phyloP scores from a whole-genome alignment of 2,329 filamentous ascomycete species.

The Ceratocystis lukuohia region DNA sequence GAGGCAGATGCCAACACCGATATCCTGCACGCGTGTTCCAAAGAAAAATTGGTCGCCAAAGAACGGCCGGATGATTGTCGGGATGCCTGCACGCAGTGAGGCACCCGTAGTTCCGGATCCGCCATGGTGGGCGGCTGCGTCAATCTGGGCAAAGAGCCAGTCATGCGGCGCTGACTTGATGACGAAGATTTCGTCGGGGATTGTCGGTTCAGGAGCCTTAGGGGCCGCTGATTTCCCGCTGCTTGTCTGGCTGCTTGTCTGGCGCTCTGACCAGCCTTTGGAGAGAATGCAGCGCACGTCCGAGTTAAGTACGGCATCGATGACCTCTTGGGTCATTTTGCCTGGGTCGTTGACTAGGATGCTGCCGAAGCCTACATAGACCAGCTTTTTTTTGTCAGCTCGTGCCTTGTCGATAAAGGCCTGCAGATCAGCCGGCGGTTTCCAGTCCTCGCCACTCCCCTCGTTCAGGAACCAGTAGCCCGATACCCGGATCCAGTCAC shows the following conservation, averaged over 20 bases:
- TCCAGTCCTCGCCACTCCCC: slow-evolving; percentile 41
- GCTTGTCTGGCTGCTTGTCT: slow-evolving; percentile 29
- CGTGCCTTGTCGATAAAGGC: slow-evolving; percentile 77
- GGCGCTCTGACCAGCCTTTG: slow-evolving; percentile 91
- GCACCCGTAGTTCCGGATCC: slow-evolving; percentile 92
- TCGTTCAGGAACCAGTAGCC: slow-evolving; percentile 98
- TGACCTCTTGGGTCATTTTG: slow-evolving; percentile 81
- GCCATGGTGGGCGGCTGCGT: slow-evolving; percentile 88
- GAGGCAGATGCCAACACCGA: slow-evolving; percentile 81
- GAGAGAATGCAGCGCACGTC: slow-evolving; percentile 90
- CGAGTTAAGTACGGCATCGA: slow-evolving; percentile 79
- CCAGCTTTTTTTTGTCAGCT: slow-evolving; percentile 72
- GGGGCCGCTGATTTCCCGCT: slow-evolving; percentile 32
- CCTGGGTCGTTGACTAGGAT: slow-evolving; percentile 85
- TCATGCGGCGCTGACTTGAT: slow-evolving; percentile 91
- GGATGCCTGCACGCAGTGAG: slow-evolving; percentile 76
- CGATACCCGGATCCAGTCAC: slow-evolving; percentile 93
- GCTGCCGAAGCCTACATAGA: slow-evolving; percentile 94
- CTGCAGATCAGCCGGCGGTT: slow-evolving; percentile 59
- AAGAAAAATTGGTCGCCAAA: slow-evolving; percentile 99
- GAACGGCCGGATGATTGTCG: slow-evolving; percentile 90
- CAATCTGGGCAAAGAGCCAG: slow-evolving; percentile 89
- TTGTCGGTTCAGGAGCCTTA: slow-evolving; percentile 47
- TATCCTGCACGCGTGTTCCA: slow-evolving; percentile 73
- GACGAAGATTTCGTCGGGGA: slow-evolving; percentile 67